These are phyloP conservation scores for Capronia epimyces DNA, from an alignment of 2,329 filamentous ascomycete genomes.

Conservation along the genomic window DNA sequence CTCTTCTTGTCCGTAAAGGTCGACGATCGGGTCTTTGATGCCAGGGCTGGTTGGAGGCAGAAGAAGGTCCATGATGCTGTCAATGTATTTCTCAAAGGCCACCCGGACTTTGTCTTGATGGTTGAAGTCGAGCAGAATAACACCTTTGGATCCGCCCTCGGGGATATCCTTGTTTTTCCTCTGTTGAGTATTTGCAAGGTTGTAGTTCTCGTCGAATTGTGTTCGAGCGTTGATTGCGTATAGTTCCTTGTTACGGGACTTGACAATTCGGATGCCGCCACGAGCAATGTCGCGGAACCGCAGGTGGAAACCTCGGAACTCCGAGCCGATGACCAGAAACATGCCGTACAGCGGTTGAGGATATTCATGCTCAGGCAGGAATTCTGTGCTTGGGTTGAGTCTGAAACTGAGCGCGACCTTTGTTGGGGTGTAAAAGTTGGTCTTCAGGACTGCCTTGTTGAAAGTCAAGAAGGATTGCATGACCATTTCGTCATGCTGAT, in stretches of 20 bases:
- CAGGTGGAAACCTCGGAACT: slow-evolving; percentile 94
- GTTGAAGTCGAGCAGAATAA: slow-evolving; percentile 86
- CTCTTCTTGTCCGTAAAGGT: slow-evolving; percentile 89
- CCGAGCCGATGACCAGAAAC: slow-evolving; percentile 96
- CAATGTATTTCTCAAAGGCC: slow-evolving; percentile 99
- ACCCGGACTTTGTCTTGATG: slow-evolving; percentile 89
- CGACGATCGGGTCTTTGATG: slow-evolving; percentile 98
- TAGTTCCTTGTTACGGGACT: slow-evolving; percentile 91
- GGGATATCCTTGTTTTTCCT: slow-evolving; percentile 99
- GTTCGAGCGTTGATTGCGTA: slow-evolving; percentile 95
- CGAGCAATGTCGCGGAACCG: slow-evolving; percentile 96
- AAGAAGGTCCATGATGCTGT: slow-evolving; percentile 92
- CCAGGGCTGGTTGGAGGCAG: slow-evolving; percentile 84
- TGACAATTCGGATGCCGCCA: slow-evolving; percentile 96
- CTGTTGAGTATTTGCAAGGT: slow-evolving; percentile 94
- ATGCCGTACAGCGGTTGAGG: slow-evolving; percentile 91
- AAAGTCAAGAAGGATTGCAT: slow-evolving; percentile 96
- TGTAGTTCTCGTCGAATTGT: slow-evolving; percentile 98
- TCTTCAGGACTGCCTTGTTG: slow-evolving; percentile 90
- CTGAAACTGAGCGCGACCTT: slow-evolving; percentile 98
- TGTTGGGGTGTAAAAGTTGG: slow-evolving; percentile 95
- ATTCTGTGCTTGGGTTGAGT: slow-evolving; percentile 65
- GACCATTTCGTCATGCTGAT: slow-evolving; percentile 96
- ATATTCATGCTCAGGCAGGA: slow-evolving; percentile 88
- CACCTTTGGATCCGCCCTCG: slow-evolving; percentile 95